These are phyloP conservation scores for Calonectria ilicicola DNA, from an alignment of 2,329 filamentous ascomycete genomes.

Conservation along the genomic window DNA sequence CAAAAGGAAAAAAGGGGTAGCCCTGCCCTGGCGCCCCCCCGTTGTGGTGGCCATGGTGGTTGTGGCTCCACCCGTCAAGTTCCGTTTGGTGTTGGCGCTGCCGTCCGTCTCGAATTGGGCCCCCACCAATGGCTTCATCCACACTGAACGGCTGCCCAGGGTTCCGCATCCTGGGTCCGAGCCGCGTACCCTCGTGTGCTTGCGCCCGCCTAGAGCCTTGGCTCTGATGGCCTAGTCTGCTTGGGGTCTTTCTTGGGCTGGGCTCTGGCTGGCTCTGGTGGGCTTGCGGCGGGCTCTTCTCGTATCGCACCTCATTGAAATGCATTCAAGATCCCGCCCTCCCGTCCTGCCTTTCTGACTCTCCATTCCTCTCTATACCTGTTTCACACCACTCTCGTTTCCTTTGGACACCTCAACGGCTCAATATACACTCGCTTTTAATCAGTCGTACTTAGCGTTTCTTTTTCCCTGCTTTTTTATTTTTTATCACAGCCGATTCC, in stretches of 20 bases:
- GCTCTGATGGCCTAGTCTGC: not conserved
- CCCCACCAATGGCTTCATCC: slow-evolving; percentile 28
- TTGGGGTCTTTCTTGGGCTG: too few species aligned
- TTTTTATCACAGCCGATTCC: not conserved
- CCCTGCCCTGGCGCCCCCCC: not conserved
- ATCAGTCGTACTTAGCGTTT: not conserved
- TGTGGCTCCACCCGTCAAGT: slow-evolving; percentile 4
- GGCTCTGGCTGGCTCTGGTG: not conserved
- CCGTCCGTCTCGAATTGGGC: slow-evolving; percentile 2
- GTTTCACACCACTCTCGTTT: not conserved
- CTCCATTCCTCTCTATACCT: not conserved
- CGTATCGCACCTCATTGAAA: slow-evolving; percentile 1
- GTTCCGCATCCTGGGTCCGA: slow-evolving; percentile 17
- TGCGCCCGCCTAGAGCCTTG: not conserved
- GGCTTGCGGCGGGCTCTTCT: not conserved
- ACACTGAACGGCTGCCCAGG: not conserved
- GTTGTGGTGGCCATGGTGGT: not conserved
- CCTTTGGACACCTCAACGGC: not conserved
- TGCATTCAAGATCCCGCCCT: not conserved
- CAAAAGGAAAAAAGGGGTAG: not conserved
- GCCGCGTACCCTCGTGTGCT: slow-evolving; percentile 8
- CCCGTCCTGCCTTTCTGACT: too few species aligned
- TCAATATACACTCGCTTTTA: not conserved
- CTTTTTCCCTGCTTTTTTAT: not conserved
- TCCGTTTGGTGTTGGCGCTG: not conserved